Base-by-base conservation (phyloP, 352 stramenopile species). In the Hyaloperonospora brassicae region DNA sequence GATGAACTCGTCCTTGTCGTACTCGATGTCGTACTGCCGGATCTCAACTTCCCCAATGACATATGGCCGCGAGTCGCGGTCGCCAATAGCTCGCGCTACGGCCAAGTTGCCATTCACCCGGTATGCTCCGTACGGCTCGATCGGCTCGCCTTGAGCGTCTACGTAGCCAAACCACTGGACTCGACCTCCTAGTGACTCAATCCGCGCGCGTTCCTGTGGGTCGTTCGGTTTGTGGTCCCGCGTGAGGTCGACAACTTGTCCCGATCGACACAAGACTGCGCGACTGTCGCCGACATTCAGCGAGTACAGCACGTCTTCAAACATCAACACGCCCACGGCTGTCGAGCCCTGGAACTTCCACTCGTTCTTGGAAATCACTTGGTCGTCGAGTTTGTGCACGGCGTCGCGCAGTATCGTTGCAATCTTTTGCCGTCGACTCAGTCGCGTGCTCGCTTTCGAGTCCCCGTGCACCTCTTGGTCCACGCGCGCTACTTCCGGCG, bases 231-330 rank as follows among this genome's bases (percentile, higher is more conserved):
- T 96, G 60, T 97, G 86, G 57, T 95, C 86, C 5, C 68, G 68
- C n/a, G 84, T 95, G 21, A 95, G 68, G 4, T 89, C 75, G 7
- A 95, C 59, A 0, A 61, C 80, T 11, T 87, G 55, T 34, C 84
- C 84, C 13, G 57, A 70, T 35, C 93, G 82, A 63, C 89, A 95
- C 49, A 98, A 68, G 27, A 98, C 85, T 3, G 93, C 94, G 25
- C 95, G 87, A 61, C 82, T 97, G 57, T 98, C 95, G 22, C 95
- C 95, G n/a, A 98, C 82, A 61, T 98, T 98, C 22, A 92, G 54
- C 30, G 77, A 83, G 52, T 87, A 82, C 43, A 95, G 79, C 8
- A 77, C 63, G 47, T 93, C 82, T 38, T 89, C 78, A 42, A 79
- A 83, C 13, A 95, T 49, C 13, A 92, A 62, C 47, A 92, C 75